Conservation (phyloP, 257 asterid genomes). For the Nyctanthes arbortristis region DNA sequence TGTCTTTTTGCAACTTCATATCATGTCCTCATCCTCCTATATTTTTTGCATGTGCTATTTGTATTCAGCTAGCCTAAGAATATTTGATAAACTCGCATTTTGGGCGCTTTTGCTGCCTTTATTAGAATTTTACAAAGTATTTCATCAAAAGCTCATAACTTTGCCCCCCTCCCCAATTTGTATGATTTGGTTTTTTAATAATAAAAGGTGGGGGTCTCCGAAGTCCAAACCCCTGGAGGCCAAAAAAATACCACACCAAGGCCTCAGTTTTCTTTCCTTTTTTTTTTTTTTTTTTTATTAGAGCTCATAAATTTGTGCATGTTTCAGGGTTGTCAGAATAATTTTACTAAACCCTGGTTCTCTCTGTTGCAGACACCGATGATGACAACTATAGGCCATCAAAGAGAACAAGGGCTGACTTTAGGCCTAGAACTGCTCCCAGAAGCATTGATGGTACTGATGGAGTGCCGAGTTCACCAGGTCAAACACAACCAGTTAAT, state of each 20-base stretch:
- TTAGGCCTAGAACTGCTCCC: slow-evolving; percentile 59
- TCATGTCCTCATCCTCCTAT: neutral
- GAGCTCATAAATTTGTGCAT: neutral
- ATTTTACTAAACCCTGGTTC: neutral
- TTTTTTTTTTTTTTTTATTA: no score
- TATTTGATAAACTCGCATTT: neutral
- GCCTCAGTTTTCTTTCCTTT: no score
- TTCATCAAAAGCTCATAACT: no score
- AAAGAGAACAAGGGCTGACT: slow-evolving; percentile 74
- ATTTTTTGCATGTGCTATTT: neutral
- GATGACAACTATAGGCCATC: slow-evolving; percentile 84
- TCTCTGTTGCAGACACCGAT: slow-evolving; percentile 67
- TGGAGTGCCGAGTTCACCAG: slow-evolving; percentile 83
- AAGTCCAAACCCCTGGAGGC: no score
- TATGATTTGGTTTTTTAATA: no score
- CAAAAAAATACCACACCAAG: no score
- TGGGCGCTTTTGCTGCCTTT: neutral
- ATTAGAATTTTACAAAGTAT: neutral
- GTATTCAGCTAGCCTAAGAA: neutral
- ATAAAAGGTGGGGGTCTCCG: no score
- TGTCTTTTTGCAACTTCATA: neutral
- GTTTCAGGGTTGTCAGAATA: neutral
- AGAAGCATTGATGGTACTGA: slow-evolving; percentile 69
- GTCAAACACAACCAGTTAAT: slow-evolving; percentile 58
- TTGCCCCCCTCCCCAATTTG: no score